Conservation (phyloP, 192 early-diverging fungal genomes). For the Coemansia sp. region DNA sequence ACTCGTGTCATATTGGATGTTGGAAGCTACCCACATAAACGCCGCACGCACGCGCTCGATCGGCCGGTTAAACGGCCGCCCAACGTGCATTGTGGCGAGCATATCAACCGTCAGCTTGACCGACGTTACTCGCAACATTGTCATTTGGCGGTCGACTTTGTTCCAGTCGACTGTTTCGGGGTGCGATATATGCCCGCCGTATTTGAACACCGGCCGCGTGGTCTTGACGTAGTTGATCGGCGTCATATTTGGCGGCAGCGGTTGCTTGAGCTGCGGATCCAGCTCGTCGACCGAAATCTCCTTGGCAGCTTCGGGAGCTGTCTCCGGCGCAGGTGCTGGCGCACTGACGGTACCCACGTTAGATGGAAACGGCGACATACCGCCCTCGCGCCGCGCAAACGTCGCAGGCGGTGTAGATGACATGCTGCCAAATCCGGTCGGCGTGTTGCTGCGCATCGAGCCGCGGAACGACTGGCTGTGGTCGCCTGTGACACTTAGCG, state of each 20-base stretch:
- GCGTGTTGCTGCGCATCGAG: slow-evolving; percentile 14
- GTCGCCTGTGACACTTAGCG: slow-evolving; percentile 3
- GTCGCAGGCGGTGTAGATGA: slow-evolving; percentile 39
- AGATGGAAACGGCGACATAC: slow-evolving; percentile 53
- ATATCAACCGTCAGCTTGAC: slow-evolving; percentile 61
- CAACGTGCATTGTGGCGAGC: slow-evolving; percentile 64
- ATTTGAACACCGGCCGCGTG: slow-evolving; percentile 50
- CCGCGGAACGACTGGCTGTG: slow-evolving; percentile 19
- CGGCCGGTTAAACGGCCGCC: slow-evolving; percentile 63
- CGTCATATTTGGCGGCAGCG: slow-evolving; percentile 40
- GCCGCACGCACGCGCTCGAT: slow-evolving; percentile 62
- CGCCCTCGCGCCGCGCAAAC: slow-evolving; percentile 28
- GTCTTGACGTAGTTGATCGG: slow-evolving; percentile 54
- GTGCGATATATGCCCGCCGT: slow-evolving; percentile 45
- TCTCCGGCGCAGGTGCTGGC: slow-evolving; percentile 1
- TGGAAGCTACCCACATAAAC: slow-evolving; percentile 70
- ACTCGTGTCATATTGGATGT: slow-evolving; percentile 57
- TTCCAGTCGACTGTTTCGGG: slow-evolving; percentile 51
- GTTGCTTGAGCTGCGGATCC: slow-evolving; percentile 27
- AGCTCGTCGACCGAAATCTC: slow-evolving; percentile 34
- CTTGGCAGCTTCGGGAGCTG: neutral
- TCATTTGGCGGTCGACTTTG: slow-evolving; percentile 67
- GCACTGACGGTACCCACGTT: slow-evolving; percentile 38
- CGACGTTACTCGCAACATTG: slow-evolving; percentile 62
- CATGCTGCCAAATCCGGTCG: slow-evolving; percentile 33